phyloP scores from a whole-genome alignment of 495 filamentous ascomycete species.

The Hyaloscypha bicolor region DNA sequence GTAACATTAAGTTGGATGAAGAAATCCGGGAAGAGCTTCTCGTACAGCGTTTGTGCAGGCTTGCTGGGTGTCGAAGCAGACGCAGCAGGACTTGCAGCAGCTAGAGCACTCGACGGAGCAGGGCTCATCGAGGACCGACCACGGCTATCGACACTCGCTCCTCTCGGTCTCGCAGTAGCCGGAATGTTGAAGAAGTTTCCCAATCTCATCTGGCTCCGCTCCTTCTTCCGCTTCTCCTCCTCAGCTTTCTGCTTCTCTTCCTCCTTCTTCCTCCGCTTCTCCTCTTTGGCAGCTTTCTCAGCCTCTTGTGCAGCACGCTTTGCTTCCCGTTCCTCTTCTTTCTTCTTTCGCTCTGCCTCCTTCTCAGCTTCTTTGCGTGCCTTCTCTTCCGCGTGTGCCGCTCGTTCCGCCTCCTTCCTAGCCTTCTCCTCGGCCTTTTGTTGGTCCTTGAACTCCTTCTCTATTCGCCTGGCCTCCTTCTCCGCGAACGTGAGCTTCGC shows the following conservation, averaged over 20 bases:
- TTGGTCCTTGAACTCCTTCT: conserved; percentile 45
- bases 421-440: conserved; percentile 54
- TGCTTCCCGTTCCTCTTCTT: conserved; percentile 35
- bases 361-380: conserved; percentile 42
- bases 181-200: conserved; percentile 50
- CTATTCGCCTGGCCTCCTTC: conserved; percentile 52
- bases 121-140: conserved; percentile 28
- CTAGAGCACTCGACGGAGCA: conserved; percentile 18
- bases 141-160: conserved; percentile 39
- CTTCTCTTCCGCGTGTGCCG: conserved; percentile 39
- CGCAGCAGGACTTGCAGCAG: conserved; percentile 10
- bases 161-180: conserved; percentile 46
- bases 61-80: conserved; percentile 25
- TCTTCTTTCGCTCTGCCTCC: conserved; percentile 34
- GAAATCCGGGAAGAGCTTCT: conserved; percentile 75
- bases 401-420: conserved; percentile 43
- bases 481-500: conserved; percentile 52
- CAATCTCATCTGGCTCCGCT: conserved; percentile 53
- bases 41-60: conserved; percentile 60
- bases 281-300: conserved; percentile 38
- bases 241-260: conserved; percentile 34
- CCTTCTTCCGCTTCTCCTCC: conserved; percentile 71
- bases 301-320: conserved; percentile 31
- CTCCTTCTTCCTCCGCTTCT: conserved; percentile 49
- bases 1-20: conserved; percentile 68